These are phyloP conservation scores for Rhytidiadelphus loreus DNA, from an alignment of 225 moss, liverwort and hornwort species.

Conservation along the genomic window DNA sequence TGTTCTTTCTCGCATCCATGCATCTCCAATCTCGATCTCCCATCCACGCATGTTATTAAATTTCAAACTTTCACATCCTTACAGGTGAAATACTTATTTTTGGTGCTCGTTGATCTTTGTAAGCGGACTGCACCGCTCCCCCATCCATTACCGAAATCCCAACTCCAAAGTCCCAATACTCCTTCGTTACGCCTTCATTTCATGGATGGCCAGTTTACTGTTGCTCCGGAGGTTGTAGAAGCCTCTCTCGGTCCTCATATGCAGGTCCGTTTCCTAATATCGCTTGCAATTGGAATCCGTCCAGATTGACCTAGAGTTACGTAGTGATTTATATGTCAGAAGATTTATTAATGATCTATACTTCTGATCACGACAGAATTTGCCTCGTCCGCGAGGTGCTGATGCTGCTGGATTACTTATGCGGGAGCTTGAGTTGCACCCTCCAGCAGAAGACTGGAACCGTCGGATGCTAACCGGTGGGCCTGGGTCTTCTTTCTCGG, in stretches of 20 bases:
- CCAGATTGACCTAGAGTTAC: not conserved
- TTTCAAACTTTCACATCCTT: not conserved
- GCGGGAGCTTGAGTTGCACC: conserved; percentile 97
- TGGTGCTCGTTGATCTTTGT: conserved; percentile 87
- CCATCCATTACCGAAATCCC: conserved; percentile 69
- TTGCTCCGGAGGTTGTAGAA: conserved; percentile 88
- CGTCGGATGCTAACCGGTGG: conserved; percentile 47
- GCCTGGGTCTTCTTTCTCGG: conserved; percentile 15
- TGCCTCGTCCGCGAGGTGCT: conserved; percentile 94
- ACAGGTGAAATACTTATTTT: conserved; percentile 86
- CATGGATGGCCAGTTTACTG: conserved; percentile 84
- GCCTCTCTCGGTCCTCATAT: conserved; percentile 77
- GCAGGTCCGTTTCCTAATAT: conserved; percentile 49
- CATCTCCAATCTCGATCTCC: not conserved
- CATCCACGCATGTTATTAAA: not conserved
- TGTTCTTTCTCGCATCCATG: not conserved
- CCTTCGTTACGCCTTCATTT: conserved; percentile 57
- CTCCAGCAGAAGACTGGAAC: conserved; percentile 94
- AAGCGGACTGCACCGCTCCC: conserved; percentile 62
- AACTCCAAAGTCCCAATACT: conserved; percentile 50
- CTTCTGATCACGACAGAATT: conserved; percentile 28
- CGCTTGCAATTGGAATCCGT: not conserved
- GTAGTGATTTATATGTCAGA: not conserved
- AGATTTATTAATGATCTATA: not conserved
- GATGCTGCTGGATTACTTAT: conserved; percentile 93